These are phyloP conservation scores for Metarhizium guizhouense DNA, from an alignment of 2,329 filamentous ascomycete species.

Conservation along the genomic window DNA sequence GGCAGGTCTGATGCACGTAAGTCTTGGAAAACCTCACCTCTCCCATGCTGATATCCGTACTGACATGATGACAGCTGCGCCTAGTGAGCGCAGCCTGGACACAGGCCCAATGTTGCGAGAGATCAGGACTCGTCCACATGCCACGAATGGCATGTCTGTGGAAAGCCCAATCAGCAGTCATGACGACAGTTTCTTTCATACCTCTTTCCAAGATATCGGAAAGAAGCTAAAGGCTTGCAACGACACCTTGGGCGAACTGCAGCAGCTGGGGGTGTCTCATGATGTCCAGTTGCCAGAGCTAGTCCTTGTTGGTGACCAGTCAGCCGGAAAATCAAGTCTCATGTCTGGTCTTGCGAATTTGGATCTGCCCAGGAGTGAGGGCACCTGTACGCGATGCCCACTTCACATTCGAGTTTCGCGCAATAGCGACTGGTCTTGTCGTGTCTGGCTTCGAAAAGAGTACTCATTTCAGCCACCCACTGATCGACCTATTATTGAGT, in stretches of 20 bases:
- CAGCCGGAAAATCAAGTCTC: slow-evolving; percentile 67
- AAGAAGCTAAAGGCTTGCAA: slow-evolving; percentile 57
- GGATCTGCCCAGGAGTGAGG: slow-evolving; percentile 59
- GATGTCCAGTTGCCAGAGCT: slow-evolving; percentile 67
- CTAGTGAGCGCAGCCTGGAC: slow-evolving; percentile 26
- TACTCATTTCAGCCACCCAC: slow-evolving; percentile 45
- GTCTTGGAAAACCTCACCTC: slow-evolving; percentile 10
- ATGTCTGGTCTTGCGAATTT: slow-evolving; percentile 61
- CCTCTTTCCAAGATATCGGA: slow-evolving; percentile 45
- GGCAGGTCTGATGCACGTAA: slow-evolving; percentile 30
- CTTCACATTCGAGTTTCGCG: slow-evolving; percentile 66
- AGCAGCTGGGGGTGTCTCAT: slow-evolving; percentile 63
- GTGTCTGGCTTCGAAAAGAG: slow-evolving; percentile 55
- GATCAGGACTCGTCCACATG: slow-evolving; percentile 21
- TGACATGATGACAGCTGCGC: slow-evolving; percentile 20
- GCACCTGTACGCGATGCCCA: slow-evolving; percentile 73
- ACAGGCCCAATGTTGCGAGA: slow-evolving; percentile 29
- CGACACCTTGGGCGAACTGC: slow-evolving; percentile 57
- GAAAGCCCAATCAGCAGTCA: slow-evolving; percentile 15
- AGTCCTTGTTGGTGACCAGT: slow-evolving; percentile 78
- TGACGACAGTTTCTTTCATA: slow-evolving; percentile 32
- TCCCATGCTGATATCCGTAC: neutral
- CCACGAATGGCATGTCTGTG: neutral
- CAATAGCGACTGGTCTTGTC: slow-evolving; percentile 55
- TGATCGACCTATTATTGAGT: slow-evolving; percentile 30